Evolutionary conservation across 805 yeast genomes (phyloP).

Genomic region (Yarrowia osloensis): DNA sequence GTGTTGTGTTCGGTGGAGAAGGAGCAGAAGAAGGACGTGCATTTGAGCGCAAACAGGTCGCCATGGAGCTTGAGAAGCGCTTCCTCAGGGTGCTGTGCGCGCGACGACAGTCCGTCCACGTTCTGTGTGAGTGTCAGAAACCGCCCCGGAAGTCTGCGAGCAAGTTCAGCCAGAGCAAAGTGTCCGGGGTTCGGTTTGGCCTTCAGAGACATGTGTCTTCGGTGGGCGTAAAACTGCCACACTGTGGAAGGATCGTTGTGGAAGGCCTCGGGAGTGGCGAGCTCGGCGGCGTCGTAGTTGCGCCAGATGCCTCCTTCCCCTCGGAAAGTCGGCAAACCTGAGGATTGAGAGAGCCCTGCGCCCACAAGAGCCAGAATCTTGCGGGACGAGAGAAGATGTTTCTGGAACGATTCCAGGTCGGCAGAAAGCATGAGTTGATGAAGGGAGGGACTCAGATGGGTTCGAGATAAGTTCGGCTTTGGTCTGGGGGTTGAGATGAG

Average conservation of each 20-base stretch:
- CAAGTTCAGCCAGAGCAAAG: conserved; percentile 62
- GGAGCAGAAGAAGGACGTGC: conserved; percentile 76
- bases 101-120: conserved; percentile 70
- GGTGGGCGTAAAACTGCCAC: conserved; percentile 82
- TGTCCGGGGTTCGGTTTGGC: conserved; percentile 80
- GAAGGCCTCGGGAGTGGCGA: conserved; percentile 92
- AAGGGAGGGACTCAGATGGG: too few species aligned
- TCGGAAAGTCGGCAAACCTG: conserved; percentile 75
- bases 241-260: conserved; percentile 79
- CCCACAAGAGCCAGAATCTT: conserved; percentile 56
- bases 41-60: conserved; percentile 65
- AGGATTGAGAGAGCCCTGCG: conserved; percentile 76
- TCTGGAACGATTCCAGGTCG: conserved; percentile 43
- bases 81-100: conserved; percentile 61
- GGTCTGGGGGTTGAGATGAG: too few species aligned
- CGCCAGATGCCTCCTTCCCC: conserved; percentile 78
- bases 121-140: conserved; percentile 78
- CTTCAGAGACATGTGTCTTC: conserved; percentile 63
- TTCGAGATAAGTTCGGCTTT: too few species aligned
- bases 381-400: conserved; percentile 40
- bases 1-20: conserved; percentile 55
- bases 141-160: conserved; percentile 46
- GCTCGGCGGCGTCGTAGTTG: conserved; percentile 72
- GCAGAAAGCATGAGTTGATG: conserved; percentile 33
- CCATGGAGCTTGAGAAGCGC: conserved; percentile 78